Percentiles rank a stretch among this genome's conserved stretches.
Conservation (phyloP, 164 flowering plant species). For the Vitis labrusca region DNA sequence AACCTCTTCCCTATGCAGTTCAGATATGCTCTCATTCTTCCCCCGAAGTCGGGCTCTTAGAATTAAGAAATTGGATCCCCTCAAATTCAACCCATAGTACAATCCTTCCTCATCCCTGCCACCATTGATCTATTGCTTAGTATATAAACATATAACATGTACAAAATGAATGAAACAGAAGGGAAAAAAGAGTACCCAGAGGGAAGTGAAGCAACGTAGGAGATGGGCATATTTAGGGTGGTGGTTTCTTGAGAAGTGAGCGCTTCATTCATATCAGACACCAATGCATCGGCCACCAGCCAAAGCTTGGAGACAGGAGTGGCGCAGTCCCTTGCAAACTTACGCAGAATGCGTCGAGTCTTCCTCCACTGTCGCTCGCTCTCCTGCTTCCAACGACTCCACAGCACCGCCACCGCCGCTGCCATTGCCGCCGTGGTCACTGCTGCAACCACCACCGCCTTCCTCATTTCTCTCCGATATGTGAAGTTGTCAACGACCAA, state of each 20-base stretch:
- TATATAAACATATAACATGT: not conserved
- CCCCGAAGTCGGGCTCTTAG: conserved; percentile 51
- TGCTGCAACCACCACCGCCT: conserved; percentile 26
- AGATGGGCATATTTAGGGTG: conserved; percentile 35
- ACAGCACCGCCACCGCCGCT: conserved; percentile 16
- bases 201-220: conserved; percentile 39
- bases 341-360: conserved; percentile 31
- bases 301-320: conserved; percentile 51
- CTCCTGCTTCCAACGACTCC: conserved; percentile 29
- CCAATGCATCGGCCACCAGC: conserved; percentile 45
- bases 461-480: conserved; percentile 22
- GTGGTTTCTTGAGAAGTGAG: conserved; percentile 20
- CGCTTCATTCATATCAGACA: conserved; percentile 36
- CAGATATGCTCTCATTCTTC: conserved; percentile 37
- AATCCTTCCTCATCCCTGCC: conserved; percentile 59
- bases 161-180: conserved; percentile 3
- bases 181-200: conserved; percentile 28
- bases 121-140: not conserved
- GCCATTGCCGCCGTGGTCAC: conserved; percentile 23
- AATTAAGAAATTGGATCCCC: conserved; percentile 45
- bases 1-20: conserved; percentile 37
- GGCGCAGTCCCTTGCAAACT: conserved; percentile 44
- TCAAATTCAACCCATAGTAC: conserved; percentile 57
- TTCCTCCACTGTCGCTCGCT: conserved; percentile 33
- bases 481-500: not conserved